phyloP scores from a whole-genome alignment of 768 basidiomycete species.

The Rhizopogon vulgaris region DNA sequence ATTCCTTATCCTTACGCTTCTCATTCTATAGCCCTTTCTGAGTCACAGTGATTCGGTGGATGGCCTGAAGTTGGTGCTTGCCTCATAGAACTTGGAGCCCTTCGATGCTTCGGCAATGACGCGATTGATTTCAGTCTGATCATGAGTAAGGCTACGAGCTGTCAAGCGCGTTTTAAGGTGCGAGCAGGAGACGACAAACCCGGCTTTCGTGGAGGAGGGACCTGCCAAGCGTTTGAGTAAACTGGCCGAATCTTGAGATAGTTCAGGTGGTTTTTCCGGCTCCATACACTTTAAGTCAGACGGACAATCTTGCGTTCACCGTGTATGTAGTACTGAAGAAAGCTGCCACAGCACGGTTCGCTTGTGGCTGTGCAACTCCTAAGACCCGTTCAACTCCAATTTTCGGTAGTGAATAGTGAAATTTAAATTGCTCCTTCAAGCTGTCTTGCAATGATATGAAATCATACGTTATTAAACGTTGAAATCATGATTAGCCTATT shows the following conservation, averaged over 20 bases:
- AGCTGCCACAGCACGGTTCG: neutral
- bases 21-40: slow-evolving; percentile 54
- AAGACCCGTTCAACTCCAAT: neutral
- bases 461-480: neutral
- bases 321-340: neutral
- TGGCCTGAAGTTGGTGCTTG: slow-evolving; percentile 20
- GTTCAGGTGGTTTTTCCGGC: slow-evolving; percentile 18
- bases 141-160: slow-evolving; percentile 52
- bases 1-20: slow-evolving; percentile 81
- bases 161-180: slow-evolving; percentile 7
- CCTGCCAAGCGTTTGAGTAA: slow-evolving; percentile 79
- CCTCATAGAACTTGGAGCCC: slow-evolving; percentile 90
- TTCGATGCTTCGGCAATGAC: slow-evolving; percentile 89
- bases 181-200: slow-evolving; percentile 39
- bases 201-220: slow-evolving; percentile 85
- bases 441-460: neutral
- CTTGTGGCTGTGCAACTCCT: neutral
- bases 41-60: neutral
- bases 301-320: too few relatives aligned
- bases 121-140: slow-evolving; percentile 80
- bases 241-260: slow-evolving; percentile 61
- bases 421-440: too few relatives aligned
- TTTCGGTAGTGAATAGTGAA: too few relatives aligned
- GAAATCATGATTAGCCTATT: neutral
- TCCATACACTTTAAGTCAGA: slow-evolving; percentile 1